A percentile compares a stretch with the other conserved stretches of the same genome.
These are phyloP conservation scores for Leccinum subrobustum DNA, from an alignment of 1,284 basidiomycete species.

Conservation along the genomic window DNA sequence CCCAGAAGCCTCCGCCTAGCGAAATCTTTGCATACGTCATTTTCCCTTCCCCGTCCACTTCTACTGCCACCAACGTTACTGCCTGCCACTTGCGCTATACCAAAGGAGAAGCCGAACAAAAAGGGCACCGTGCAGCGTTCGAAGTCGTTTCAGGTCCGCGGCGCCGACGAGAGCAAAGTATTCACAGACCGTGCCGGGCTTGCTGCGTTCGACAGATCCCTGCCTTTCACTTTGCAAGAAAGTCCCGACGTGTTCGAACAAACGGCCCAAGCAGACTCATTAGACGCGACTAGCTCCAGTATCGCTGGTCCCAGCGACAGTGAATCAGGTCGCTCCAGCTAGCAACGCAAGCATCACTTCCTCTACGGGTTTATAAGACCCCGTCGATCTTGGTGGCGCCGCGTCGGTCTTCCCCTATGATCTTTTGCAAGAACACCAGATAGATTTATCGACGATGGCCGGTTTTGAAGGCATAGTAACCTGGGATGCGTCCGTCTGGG, in stretches of 20 bases:
- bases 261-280: background rate
- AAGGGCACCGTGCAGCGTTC: background rate
- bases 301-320: background rate
- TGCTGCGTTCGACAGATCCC: background rate
- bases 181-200: background rate
- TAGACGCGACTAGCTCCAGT: background rate
- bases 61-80: background rate
- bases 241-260: background rate
- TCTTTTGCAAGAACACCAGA: too few relatives aligned
- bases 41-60: background rate
- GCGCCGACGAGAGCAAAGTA: background rate
- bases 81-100: background rate
- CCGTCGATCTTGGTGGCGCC: too few relatives aligned
- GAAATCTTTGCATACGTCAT: background rate
- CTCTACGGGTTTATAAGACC: too few relatives aligned
- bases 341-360: background rate
- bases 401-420: too few relatives aligned
- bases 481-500: too few relatives aligned
- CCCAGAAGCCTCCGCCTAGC: background rate
- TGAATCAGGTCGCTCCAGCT: background rate
- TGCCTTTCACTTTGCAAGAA: background rate
- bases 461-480: too few relatives aligned
- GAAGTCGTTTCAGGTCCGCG: background rate
- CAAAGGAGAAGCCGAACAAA: background rate
- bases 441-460: too few relatives aligned